phyloP scores from a whole-genome alignment of 306 rosid genomes.

The Inga laurina region DNA sequence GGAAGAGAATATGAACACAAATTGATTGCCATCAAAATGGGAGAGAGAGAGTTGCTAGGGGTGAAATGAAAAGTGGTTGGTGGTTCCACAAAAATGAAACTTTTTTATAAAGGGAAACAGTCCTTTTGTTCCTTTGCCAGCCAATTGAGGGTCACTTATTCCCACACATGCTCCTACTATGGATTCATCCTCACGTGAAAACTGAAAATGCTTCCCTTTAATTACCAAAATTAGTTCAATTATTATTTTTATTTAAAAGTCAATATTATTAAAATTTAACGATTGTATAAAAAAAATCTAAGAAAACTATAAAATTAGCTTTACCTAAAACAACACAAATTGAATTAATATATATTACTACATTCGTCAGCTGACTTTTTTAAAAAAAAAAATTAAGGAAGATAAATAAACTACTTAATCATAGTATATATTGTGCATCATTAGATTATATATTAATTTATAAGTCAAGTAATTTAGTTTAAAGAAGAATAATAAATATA shows the following conservation, averaged over 20 bases:
- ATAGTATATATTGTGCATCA: too few relatives aligned
- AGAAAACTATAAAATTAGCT: neutral
- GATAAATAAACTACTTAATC: too few relatives aligned
- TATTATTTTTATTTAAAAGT: neutral
- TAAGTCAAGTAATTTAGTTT: too few relatives aligned
- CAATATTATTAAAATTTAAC: too few relatives aligned
- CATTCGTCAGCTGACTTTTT: too few relatives aligned
- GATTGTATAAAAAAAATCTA: too few relatives aligned
- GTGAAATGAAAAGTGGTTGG: neutral
- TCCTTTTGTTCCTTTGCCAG: slow-evolving; percentile 11
- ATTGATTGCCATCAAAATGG: neutral
- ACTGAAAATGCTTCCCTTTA: neutral
- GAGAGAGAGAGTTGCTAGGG: neutral
- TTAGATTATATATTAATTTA: too few relatives aligned
- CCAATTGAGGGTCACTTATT: neutral
- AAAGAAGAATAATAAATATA: too few relatives aligned
- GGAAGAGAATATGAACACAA: neutral
- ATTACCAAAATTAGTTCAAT: neutral
- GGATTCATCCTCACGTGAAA: neutral
- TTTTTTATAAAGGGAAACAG: neutral
- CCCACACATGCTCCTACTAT: neutral
- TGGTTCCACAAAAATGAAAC: neutral
- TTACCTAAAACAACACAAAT: too few relatives aligned
- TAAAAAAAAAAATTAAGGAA: too few relatives aligned
- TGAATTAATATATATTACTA: too few relatives aligned